These are phyloP conservation scores for Brassica hybrid DNA, from an alignment of 441 rosid genomes.

Conservation along the genomic window DNA sequence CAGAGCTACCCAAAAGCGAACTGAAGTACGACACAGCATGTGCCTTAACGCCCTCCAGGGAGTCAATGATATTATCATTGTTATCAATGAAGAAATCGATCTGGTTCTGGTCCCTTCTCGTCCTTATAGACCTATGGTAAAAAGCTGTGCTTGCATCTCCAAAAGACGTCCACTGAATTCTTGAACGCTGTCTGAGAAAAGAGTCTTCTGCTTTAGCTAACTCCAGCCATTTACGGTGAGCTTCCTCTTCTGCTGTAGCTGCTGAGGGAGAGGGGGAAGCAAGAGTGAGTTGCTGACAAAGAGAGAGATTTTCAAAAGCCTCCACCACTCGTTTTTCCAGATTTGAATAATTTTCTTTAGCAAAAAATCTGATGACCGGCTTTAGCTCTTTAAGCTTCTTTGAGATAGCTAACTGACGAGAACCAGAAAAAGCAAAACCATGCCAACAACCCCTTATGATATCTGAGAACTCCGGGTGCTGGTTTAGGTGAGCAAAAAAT, in stretches of 20 bases:
- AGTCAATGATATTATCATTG: too few relatives aligned
- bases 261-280: background rate
- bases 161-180: background rate
- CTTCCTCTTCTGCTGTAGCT: background rate
- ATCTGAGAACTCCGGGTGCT: background rate
- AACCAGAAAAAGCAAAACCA: too few relatives aligned
- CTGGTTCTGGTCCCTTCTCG: background rate
- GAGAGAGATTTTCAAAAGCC: background rate
- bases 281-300: background rate
- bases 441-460: background rate
- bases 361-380: background rate
- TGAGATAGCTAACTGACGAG: background rate
- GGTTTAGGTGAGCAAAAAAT: background rate
- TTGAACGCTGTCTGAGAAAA: background rate
- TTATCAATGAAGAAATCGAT: background rate
- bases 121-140: background rate
- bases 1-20: too few relatives aligned
- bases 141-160: background rate
- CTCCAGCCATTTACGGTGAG: background rate
- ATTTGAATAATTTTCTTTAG: background rate
- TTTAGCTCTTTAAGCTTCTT: background rate
- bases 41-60: too few relatives aligned
- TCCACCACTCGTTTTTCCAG: background rate
- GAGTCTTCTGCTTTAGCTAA: background rate
- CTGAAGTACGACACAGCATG: too few relatives aligned